Evolutionary conservation across 345 rosid species (phyloP), one percentile per base, ranked within the genome.

Genomic region (Salix udensis): DNA sequence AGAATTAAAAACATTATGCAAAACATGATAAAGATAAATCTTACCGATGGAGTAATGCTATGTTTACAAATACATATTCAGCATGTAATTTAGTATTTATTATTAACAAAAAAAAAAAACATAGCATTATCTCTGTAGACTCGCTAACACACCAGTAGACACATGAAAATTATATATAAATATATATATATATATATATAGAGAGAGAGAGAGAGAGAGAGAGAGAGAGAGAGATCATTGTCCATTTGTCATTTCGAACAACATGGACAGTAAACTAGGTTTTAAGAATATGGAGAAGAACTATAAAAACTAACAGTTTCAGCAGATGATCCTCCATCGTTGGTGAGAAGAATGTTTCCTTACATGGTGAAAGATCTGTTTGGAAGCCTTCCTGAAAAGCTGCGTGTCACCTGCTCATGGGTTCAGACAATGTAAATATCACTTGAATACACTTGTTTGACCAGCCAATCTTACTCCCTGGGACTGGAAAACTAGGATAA

Each of bases 381-480:
- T 93, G 98, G 80, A 93, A 79, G 88, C 91, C 79, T 93, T 91
- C 92, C 95, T 62, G 96, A 97, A 87, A 95, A 87, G 87, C 98
- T 93, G 30, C 84, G 88, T 7, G 97, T 93, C 73, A 93, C 97
- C 97, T 95, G 84, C 68, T 76, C 83, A 72, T 68, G 55, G 72
- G 70, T 72, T 68, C 21, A 75, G 70, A 74, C 19, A 8, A 55
- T 4, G n/a, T 55, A 55, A 2, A 26, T 55, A 55, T 55, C 23
- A n/a, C 23, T n/a, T n/a, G 62, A n/a, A 55, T 24, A 55, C 26
- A 8, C 28, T n/a, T 28, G 30, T 26, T 52, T 37, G 40, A 67
- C 7, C 31, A 71, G 65, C 39, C 39, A 14, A 30, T 65, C 67
- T 65, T 65, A 65, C 9, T 26, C 11, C 26, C 16, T 42, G 28